These are phyloP conservation scores for Sclerotinia trifoliorum DNA, from an alignment of 2,329 filamentous ascomycete genomes.

Conservation along the genomic window DNA sequence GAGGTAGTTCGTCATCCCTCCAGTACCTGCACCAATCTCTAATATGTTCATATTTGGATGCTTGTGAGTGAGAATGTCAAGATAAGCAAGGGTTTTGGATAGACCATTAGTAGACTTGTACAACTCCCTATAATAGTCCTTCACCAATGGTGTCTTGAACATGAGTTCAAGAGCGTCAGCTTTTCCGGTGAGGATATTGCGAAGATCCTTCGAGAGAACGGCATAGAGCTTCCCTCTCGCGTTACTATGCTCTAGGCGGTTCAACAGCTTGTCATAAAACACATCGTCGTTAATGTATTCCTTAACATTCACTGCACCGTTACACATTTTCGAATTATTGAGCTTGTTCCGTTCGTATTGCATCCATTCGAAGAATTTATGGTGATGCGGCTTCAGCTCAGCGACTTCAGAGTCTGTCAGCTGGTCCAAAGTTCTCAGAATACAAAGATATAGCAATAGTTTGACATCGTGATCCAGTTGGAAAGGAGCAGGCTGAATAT, in stretches of 20 bases:
- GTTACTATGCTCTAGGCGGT: background rate
- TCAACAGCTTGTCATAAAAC: background rate
- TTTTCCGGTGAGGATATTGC: background rate
- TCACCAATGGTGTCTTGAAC: background rate
- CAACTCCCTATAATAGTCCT: background rate
- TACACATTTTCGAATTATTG: background rate
- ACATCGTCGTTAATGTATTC: background rate
- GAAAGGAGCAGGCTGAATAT: background rate
- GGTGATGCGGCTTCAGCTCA: background rate
- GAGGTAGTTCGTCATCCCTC: background rate
- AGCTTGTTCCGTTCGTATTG: background rate
- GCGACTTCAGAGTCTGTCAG: background rate
- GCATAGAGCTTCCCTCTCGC: background rate
- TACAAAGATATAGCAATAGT: background rate
- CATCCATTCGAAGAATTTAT: background rate
- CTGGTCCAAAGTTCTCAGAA: background rate
- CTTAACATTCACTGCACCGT: background rate
- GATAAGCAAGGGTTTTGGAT: background rate
- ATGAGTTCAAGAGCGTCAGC: background rate
- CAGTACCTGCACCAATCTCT: background rate
- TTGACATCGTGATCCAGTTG: background rate
- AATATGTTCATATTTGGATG: background rate
- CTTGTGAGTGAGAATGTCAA: background rate
- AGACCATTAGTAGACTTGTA: background rate
- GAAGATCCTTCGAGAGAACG: background rate